Base-by-base conservation (phyloP, 2,329 filamentous ascomycete species). In the Fusarium poae region DNA sequence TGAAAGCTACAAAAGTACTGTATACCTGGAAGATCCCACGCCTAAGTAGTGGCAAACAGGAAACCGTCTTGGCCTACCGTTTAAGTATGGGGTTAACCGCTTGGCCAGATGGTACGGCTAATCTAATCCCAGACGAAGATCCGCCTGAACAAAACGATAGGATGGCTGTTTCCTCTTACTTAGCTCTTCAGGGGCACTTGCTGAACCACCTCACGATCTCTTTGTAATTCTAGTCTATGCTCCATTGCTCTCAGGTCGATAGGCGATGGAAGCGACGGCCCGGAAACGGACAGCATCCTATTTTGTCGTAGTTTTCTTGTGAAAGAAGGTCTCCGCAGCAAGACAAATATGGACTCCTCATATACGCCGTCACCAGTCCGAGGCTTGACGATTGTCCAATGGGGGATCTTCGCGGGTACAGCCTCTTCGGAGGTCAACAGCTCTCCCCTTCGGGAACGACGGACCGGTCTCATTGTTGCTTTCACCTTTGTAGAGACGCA, bases 191-290 rank as follows among this genome's bases (percentile, higher is more conserved):
- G 58, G 67, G 49, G 21, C 50, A 40, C n/a, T 30, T 44, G 30
- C 34, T 52, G 48, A 63, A 42, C 44, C 46, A 58, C 45, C 59
- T 61, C 40, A 50, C 44, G 48, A 68, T 62, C 44, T 52, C 34
- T 39, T 39, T 54, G 46, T 48, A 50, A 55, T 29, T 68, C n/a
- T 32, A 25, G 35, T 37, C 48, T 34, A 42, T 40, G 32, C 35
- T 43, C 48, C 27, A 29, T 52, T 65, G 55, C 51, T 56, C 9
- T 64, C 34, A 51, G 42, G 60, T 18, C 49, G 32, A 56, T 37
- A 44, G 34, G 45, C 32, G 42, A 65, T 68, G 67, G 67, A 68
- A 71, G 67, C 67, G 67, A 70, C 67, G 67, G 67, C 67, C 67
- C 67, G 67, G 46, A 48, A 52, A 51, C 49, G 58, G 58, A 52